Evolutionary conservation across 2,329 filamentous ascomycete species (phyloP).

Genomic region (Escovopsis sp.): DNA sequence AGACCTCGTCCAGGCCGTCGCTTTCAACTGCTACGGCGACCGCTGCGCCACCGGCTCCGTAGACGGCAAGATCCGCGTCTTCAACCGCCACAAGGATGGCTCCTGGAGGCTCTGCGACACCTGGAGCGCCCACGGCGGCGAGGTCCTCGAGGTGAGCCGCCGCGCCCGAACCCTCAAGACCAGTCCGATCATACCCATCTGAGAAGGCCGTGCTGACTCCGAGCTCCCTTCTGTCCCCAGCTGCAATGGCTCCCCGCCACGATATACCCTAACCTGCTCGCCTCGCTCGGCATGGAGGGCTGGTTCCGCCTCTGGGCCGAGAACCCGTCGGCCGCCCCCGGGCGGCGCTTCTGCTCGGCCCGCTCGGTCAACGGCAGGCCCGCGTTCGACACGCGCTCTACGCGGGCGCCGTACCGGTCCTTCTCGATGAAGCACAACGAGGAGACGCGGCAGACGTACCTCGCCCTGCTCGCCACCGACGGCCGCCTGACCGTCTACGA

Average conservation of each 20-base stretch:
- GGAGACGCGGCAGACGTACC: slow-evolving; percentile 64
- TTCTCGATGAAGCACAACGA: slow-evolving; percentile 76
- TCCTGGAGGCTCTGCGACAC: slow-evolving; percentile 71
- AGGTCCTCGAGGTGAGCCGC: slow-evolving; percentile 63
- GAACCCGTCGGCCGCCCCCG: slow-evolving; percentile 65
- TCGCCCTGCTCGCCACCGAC: slow-evolving; percentile 73
- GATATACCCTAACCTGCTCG: slow-evolving; percentile 72
- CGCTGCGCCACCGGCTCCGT: slow-evolving; percentile 83
- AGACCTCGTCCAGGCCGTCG: slow-evolving; percentile 69
- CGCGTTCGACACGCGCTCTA: slow-evolving; percentile 42
- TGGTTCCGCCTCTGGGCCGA: slow-evolving; percentile 88
- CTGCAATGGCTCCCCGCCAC: slow-evolving; percentile 89
- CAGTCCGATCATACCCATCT: too few relatives aligned
- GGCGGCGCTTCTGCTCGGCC: slow-evolving; percentile 61
- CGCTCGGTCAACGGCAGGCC: slow-evolving; percentile 35
- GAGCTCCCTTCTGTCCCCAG: slow-evolving; percentile 26
- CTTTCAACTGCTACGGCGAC: slow-evolving; percentile 86
- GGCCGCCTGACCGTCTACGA: slow-evolving; percentile 70
- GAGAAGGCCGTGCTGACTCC: background rate
- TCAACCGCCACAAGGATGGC: slow-evolving; percentile 66
- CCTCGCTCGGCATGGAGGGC: slow-evolving; percentile 78
- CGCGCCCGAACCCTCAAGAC: too few relatives aligned
- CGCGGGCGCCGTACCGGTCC: slow-evolving; percentile 53
- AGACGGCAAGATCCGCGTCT: slow-evolving; percentile 86
- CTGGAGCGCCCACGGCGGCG: slow-evolving; percentile 80